Percentiles rank a stretch among this genome's conserved stretches.
Conservation (phyloP, 2,329 filamentous ascomycete genomes). For the Aspergillus tamarii region DNA sequence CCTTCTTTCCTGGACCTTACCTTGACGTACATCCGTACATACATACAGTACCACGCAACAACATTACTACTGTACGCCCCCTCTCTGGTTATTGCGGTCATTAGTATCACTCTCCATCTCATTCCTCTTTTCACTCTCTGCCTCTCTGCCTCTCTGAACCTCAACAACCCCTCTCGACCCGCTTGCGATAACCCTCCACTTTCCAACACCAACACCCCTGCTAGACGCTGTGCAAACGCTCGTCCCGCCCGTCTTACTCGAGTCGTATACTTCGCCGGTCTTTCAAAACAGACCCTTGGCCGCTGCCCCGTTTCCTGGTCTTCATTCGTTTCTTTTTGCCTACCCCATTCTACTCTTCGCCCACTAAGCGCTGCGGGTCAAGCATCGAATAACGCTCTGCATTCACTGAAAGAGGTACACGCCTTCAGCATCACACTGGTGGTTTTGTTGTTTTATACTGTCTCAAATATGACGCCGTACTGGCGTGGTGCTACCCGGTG, state of each 20-base stretch:
- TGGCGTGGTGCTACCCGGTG: conserved; percentile 41
- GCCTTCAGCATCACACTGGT: conserved; percentile 18
- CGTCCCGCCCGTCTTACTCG: conserved; percentile 8
- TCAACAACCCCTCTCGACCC: conserved; percentile 26
- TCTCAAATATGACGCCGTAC: conserved; percentile 42
- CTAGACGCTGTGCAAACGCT: conserved; percentile 25
- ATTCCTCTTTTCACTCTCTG: conserved; percentile 15
- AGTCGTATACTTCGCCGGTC: not conserved
- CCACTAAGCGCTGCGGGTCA: not conserved
- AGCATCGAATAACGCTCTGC: conserved; percentile 3
- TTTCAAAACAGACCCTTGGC: conserved; percentile 6
- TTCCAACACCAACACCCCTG: conserved; percentile 14
- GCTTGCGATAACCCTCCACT: conserved; percentile 18
- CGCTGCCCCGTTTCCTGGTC: not conserved
- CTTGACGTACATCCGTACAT: not conserved
- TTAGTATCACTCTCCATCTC: conserved; percentile 13
- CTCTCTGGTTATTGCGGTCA: conserved; percentile 3
- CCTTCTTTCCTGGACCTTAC: conserved; percentile 11
- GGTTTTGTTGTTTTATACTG: conserved; percentile 21
- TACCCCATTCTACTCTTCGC: not conserved
- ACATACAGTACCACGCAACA: conserved; percentile 6
- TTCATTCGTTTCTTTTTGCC: conserved; percentile 5
- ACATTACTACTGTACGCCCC: conserved; percentile 4
- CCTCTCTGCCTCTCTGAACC: conserved; percentile 20
- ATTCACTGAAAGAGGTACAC: conserved; percentile 13